Conservation (phyloP, 2,329 filamentous ascomycete genomes). For the Arthrinium puccinioides region DNA sequence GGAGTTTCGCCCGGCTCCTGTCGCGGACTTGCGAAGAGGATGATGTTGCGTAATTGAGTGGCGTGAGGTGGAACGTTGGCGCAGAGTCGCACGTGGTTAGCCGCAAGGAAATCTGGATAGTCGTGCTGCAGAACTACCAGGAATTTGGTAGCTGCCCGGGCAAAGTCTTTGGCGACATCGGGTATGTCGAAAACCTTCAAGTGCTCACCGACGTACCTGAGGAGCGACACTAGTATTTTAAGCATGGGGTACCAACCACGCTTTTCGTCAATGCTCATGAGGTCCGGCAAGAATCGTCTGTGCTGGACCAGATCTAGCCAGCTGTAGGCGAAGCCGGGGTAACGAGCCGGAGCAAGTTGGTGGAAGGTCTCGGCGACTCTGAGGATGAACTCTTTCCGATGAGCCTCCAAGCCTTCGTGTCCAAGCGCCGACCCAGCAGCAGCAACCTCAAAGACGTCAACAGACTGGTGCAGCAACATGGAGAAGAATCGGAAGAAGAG, state of each 20-base stretch:
- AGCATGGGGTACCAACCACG: constrained; percentile 72
- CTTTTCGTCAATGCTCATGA: constrained; percentile 62
- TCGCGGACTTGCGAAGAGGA: constrained; percentile 64
- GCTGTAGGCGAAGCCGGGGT: constrained; percentile 76
- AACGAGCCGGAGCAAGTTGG: constrained; percentile 66
- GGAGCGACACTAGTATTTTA: constrained; percentile 63
- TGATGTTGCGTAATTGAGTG: constrained; percentile 79
- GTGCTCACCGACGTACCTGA: constrained; percentile 71
- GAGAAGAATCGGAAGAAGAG: constrained; percentile 90
- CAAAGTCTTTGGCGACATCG: constrained; percentile 70
- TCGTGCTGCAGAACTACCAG: constrained; percentile 85
- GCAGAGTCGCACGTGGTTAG: constrained; percentile 77
- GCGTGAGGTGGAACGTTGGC: constrained; percentile 76
- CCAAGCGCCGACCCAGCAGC: constrained; percentile 1
- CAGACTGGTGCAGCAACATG: constrained; percentile 69
- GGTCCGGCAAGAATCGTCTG: constrained; percentile 71
- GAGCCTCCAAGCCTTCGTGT: constrained; percentile 46
- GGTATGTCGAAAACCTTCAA: constrained; percentile 67
- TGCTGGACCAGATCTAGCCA: constrained; percentile 83
- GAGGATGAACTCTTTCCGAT: constrained; percentile 63
- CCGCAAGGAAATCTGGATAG: constrained; percentile 85
- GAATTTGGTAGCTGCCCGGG: constrained; percentile 75
- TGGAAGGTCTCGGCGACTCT: constrained; percentile 65
- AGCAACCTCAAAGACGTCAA: constrained; percentile 39
- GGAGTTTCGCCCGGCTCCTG: constrained; percentile 70